phyloP scores from a whole-genome alignment of 225 moss, liverwort and hornwort genomes.

The Polytrichum commune region DNA sequence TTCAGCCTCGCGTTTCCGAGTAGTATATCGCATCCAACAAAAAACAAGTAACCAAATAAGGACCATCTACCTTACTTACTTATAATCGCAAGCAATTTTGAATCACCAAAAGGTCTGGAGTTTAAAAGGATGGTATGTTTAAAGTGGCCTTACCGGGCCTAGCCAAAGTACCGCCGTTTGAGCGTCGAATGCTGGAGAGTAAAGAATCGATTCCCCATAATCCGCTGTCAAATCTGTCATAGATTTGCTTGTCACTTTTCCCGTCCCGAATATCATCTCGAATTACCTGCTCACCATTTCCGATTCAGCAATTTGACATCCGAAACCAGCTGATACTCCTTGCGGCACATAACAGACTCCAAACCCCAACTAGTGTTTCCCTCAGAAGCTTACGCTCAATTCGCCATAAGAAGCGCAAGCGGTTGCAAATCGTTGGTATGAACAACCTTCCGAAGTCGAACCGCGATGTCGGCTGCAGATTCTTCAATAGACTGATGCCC shows the following conservation, averaged over 20 bases:
- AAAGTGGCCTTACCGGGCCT: slow-evolving; percentile 59
- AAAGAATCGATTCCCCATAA: slow-evolving; percentile 87
- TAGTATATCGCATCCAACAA: no score
- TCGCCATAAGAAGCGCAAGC: no score
- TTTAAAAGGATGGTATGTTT: no score
- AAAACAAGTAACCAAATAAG: no score
- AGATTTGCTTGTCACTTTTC: slow-evolving; percentile 79
- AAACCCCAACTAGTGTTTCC: no score
- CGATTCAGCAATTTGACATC: not conserved
- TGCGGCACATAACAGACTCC: no score
- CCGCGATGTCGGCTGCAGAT: slow-evolving; percentile 88
- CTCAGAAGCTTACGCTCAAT: not conserved
- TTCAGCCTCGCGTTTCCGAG: no score
- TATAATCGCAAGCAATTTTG: not conserved
- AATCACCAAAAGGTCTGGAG: no score
- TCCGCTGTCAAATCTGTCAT: slow-evolving; percentile 69
- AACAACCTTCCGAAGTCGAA: slow-evolving; percentile 72
- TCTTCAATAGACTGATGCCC: slow-evolving; percentile 96
- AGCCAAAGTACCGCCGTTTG: slow-evolving; percentile 89
- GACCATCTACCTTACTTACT: not conserved
- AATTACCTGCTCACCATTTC: slow-evolving; percentile 51
- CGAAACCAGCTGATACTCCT: no score
- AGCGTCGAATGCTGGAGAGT: slow-evolving; percentile 81
- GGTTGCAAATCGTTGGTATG: no score
- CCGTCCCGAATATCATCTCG: slow-evolving; percentile 83